Conservation (phyloP, 306 rosid species). For the Trifolium fragiferum region DNA sequence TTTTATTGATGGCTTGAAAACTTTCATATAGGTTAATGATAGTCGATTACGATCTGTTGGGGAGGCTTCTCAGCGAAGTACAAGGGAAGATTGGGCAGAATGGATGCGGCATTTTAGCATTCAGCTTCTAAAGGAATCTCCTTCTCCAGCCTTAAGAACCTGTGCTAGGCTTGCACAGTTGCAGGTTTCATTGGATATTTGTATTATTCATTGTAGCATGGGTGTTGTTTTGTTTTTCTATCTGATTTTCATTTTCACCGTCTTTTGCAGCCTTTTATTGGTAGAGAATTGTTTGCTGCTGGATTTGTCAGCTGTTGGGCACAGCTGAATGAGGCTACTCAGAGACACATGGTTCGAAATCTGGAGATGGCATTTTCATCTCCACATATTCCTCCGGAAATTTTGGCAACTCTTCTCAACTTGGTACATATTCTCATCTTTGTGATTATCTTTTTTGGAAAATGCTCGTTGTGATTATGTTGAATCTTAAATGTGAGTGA, state of each 20-base stretch:
- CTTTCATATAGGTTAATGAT: slow-evolving; percentile 76
- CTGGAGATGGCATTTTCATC: slow-evolving; percentile 99
- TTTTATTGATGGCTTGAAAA: slow-evolving; percentile 20
- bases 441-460: no score
- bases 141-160: slow-evolving; percentile 97
- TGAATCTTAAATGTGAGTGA: slow-evolving; percentile 1
- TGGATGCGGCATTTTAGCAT: slow-evolving; percentile 99
- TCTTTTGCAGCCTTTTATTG: slow-evolving; percentile 88
- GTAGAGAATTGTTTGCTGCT: slow-evolving; percentile 97
- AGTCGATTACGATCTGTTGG: slow-evolving; percentile 90
- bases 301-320: slow-evolving; percentile 99
- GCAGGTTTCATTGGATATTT: slow-evolving; percentile 61
- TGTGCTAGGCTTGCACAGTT: slow-evolving; percentile 98
- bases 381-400: slow-evolving; percentile 94
- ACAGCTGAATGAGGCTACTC: slow-evolving; percentile 86
- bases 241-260: slow-evolving; percentile 40
- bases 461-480: no score
- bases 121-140: slow-evolving; percentile 95
- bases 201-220: slow-evolving; percentile 21
- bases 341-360: slow-evolving; percentile 86
- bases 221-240: slow-evolving; percentile 18
- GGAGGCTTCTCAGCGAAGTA: slow-evolving; percentile 99
- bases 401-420: slow-evolving; percentile 97
- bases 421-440: slow-evolving; percentile 63
- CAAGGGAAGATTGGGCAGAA: slow-evolving; percentile 99